phyloP scores from a whole-genome alignment of 106 monocot genomes.

The Dendrobium nobile region DNA sequence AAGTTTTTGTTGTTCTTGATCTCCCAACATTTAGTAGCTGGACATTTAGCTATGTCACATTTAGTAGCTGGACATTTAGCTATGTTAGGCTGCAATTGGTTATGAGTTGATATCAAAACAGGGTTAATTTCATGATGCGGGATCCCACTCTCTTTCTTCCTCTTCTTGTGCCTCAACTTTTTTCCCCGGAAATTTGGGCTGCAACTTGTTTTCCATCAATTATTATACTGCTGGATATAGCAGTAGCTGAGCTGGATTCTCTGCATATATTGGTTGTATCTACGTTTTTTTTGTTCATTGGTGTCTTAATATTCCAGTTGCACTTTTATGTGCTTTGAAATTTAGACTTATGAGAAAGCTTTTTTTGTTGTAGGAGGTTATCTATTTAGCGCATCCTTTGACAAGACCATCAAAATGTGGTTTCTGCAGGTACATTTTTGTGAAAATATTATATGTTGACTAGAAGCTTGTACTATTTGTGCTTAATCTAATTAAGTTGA shows the following conservation, averaged over 20 bases:
- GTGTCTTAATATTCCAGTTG: neutral
- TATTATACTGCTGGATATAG: neutral
- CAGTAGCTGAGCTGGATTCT: neutral
- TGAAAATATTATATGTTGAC: slow-evolving; percentile 10
- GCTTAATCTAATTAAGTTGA: neutral
- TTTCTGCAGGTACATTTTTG: slow-evolving; percentile 68
- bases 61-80: too few species aligned
- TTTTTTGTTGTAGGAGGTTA: slow-evolving; percentile 63
- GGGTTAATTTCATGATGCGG: neutral
- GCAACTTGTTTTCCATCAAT: neutral
- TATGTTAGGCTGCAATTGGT: neutral
- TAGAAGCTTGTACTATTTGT: neutral
- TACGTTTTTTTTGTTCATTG: neutral
- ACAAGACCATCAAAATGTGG: slow-evolving; percentile 90
- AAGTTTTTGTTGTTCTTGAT: neutral
- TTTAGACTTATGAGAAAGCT: neutral
- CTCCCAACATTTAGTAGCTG: neutral
- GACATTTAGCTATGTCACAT: too few species aligned
- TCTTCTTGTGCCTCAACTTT: neutral
- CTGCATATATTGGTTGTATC: neutral
- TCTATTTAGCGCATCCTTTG: slow-evolving; percentile 84
- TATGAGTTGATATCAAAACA: neutral
- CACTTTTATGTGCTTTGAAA: neutral
- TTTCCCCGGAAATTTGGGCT: neutral
- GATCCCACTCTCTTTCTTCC: neutral